These are phyloP conservation scores for Rubia occidens DNA, from an alignment of 305 asterid species.

Conservation along the genomic window DNA sequence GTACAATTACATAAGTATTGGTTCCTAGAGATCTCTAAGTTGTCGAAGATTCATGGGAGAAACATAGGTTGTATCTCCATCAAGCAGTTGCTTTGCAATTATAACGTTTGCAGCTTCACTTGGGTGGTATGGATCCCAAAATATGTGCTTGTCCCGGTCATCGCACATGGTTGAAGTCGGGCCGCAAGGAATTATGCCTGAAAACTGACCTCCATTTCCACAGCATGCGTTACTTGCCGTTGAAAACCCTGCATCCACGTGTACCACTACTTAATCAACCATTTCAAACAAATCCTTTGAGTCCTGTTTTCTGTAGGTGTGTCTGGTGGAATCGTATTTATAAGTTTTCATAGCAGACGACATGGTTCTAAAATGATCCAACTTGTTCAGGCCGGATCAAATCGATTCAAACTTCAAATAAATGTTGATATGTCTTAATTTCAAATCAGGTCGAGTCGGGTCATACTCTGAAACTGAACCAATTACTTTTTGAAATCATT, in stretches of 20 bases:
- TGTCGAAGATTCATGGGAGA: constrained; percentile 60
- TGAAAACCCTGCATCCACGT: constrained; percentile 43
- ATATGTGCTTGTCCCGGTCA: constrained; percentile 60
- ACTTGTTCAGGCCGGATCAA: too few relatives aligned
- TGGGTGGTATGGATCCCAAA: constrained; percentile 96
- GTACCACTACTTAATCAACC: neutral
- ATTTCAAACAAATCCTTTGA: neutral
- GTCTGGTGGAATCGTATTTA: neutral
- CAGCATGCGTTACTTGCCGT: constrained; percentile 72
- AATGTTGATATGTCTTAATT: too few relatives aligned
- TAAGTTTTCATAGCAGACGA: too few relatives aligned
- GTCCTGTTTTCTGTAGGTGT: neutral
- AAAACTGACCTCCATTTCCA: constrained; percentile 84
- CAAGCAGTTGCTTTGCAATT: constrained; percentile 60
- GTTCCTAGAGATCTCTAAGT: constrained; percentile 54
- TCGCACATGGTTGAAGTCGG: constrained; percentile 74
- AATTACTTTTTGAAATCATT: too few relatives aligned
- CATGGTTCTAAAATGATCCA: too few relatives aligned
- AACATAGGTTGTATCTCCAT: constrained; percentile 51
- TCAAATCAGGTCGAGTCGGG: too few relatives aligned
- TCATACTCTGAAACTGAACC: too few relatives aligned
- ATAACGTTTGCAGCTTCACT: constrained; percentile 85
- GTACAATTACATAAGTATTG: neutral
- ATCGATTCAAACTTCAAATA: too few relatives aligned
- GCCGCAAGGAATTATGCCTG: constrained; percentile 86